phyloP scores from a whole-genome alignment of 495 filamentous ascomycete species.

The Aspergillus ellipticus region DNA sequence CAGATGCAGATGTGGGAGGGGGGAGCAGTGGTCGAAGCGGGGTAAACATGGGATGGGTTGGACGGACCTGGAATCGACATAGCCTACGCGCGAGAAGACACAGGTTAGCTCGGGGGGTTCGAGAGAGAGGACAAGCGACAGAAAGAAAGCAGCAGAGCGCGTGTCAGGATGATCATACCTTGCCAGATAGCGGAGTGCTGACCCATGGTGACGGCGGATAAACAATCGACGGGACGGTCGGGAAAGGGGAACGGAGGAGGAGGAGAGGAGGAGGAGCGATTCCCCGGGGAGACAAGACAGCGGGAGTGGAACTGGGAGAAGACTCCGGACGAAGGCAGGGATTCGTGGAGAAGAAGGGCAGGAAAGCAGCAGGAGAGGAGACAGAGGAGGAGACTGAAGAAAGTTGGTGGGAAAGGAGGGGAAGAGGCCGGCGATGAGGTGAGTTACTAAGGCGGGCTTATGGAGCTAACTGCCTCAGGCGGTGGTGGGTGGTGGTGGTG shows the following conservation, averaged over 20 bases:
- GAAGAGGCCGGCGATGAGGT: not conserved
- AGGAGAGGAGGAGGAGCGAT: constrained; percentile 13
- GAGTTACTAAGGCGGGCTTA: not conserved
- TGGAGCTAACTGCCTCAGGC: too few species aligned
- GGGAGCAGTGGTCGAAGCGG: constrained; percentile 10
- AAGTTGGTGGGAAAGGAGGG: constrained; percentile 21
- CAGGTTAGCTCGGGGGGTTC: constrained; percentile 11
- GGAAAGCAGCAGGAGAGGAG: not conserved
- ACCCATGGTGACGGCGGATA: constrained; percentile 33
- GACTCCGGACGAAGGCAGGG: not conserved
- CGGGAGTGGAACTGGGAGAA: constrained; percentile 6
- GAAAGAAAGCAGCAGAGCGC: not conserved
- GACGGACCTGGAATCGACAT: constrained; percentile 61
- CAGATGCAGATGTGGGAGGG: constrained; percentile 10
- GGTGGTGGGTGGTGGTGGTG: not conserved
- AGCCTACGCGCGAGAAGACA: constrained; percentile 42
- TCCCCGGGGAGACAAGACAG: constrained; percentile 23
- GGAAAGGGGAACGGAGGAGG: constrained; percentile 7
- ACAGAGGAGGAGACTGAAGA: not conserved
- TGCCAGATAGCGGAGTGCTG: constrained; percentile 51
- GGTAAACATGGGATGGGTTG: constrained; percentile 14
- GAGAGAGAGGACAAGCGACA: not conserved
- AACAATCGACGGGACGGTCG: constrained; percentile 15
- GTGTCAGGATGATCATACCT: constrained; percentile 42
- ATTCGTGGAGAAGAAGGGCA: not conserved